Percentiles rank a stretch among this genome's conserved stretches.
phyloP scores from a whole-genome alignment of 108 stramenopile species.

The Cyclostephanos tholiformis region DNA sequence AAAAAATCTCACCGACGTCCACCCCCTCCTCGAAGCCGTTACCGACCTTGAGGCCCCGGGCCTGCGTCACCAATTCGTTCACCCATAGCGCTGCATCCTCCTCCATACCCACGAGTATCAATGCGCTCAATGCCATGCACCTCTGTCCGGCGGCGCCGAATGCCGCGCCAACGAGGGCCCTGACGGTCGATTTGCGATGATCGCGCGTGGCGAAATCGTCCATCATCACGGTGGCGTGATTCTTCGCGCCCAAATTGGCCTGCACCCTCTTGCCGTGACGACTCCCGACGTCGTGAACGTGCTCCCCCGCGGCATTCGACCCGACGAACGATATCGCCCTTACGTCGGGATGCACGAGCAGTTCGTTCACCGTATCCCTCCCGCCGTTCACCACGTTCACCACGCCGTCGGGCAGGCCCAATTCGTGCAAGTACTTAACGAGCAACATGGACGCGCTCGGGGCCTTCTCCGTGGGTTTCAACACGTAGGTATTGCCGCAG shows the following conservation, averaged over 20 bases:
- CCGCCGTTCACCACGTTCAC: constrained; percentile 93
- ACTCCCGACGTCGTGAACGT: constrained; percentile 85
- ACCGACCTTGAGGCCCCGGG: constrained; percentile 76
- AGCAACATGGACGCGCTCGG: constrained; percentile 71
- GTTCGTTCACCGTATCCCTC: constrained; percentile 76
- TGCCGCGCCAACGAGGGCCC: constrained; percentile 81
- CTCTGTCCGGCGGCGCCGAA: constrained; percentile 96
- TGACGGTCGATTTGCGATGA: constrained; percentile 64
- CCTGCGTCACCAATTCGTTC: constrained; percentile 60
- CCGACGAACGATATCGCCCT: constrained; percentile 96
- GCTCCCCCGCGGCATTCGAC: constrained; percentile 82
- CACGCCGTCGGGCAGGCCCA: constrained; percentile 92
- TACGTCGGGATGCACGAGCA: constrained; percentile 83
- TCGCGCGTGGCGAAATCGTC: constrained; percentile 70
- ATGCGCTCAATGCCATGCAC: constrained; percentile 91
- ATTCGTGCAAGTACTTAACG: constrained; percentile 77
- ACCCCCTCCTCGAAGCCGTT: constrained; percentile 77
- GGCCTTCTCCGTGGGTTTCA: constrained; percentile 88
- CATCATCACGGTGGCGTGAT: constrained; percentile 88
- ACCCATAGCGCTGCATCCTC: constrained; percentile 55
- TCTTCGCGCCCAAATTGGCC: constrained; percentile 96
- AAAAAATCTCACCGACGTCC: constrained; percentile 71
- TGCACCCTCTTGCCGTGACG: constrained; percentile 87
- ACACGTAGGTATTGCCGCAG: constrained; percentile 78
- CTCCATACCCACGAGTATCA: constrained; percentile 83